Conservation (phyloP, 148 eudicot genomes). For the Persicaria tinctoria region DNA sequence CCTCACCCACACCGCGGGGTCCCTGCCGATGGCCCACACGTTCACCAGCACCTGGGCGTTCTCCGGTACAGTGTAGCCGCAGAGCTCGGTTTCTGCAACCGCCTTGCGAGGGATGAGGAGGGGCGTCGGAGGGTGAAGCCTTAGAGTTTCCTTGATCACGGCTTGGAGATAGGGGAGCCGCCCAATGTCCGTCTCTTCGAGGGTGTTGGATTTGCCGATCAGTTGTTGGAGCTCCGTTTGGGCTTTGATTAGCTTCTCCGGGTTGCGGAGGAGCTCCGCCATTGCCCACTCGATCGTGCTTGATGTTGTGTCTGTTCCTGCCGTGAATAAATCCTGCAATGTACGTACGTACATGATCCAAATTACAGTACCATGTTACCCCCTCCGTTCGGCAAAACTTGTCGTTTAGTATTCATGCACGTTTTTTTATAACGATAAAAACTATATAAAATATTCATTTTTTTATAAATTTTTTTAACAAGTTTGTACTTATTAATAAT, state of each 20-base stretch:
- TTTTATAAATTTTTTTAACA: too few relatives aligned
- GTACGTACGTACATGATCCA: constrained; percentile 33
- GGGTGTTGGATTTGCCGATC: constrained; percentile 17
- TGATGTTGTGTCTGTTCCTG: too few relatives aligned
- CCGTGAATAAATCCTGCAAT: constrained; percentile 27
- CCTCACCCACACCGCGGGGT: constrained; percentile 18
- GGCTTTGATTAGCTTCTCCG: constrained; percentile 13
- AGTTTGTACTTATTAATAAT: too few relatives aligned
- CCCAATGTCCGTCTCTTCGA: constrained; percentile 23
- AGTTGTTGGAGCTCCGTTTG: constrained; percentile 18
- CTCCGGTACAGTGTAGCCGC: constrained; percentile 20
- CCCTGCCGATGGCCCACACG: constrained; percentile 36
- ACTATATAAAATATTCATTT: too few relatives aligned
- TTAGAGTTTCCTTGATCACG: constrained; percentile 26
- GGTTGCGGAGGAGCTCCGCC: too few relatives aligned
- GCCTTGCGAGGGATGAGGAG: constrained; percentile 25
- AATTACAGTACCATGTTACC: constrained; percentile 16
- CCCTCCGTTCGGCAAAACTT: too few relatives aligned
- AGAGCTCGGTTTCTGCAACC: constrained; percentile 4
- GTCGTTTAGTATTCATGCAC: too few relatives aligned
- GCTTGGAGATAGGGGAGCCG: constrained; percentile 27
- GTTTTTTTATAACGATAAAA: too few relatives aligned
- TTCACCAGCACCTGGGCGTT: constrained; percentile 30
- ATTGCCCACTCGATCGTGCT: too few relatives aligned
- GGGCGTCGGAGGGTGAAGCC: constrained; percentile 32